Percentiles rank a stretch among this genome's conserved stretches.
Evolutionary conservation across 305 asterid genomes (phyloP).

Genomic region (Ajuga reptans): DNA sequence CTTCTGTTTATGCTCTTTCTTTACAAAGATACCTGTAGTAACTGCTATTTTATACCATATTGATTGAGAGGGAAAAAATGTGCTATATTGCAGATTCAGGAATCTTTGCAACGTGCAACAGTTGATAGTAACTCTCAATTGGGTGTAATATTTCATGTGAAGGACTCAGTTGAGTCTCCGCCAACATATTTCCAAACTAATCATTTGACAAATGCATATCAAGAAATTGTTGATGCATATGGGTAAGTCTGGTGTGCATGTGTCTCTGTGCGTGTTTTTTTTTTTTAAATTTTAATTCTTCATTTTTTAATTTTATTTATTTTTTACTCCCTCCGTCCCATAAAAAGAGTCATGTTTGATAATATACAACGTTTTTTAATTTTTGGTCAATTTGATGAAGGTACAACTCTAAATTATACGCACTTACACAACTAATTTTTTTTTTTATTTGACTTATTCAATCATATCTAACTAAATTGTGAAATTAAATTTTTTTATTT

Average conservation of each 20-base stretch:
- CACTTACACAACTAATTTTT: no score
- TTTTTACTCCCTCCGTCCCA: no score
- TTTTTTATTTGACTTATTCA: no score
- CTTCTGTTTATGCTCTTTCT: constrained; percentile 18
- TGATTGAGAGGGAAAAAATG: constrained; percentile 20
- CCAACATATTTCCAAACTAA: constrained; percentile 90
- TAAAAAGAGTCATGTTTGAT: no score
- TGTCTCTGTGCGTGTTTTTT: no score
- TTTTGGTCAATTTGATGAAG: no score
- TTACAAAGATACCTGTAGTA: constrained; percentile 13
- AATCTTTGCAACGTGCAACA: constrained; percentile 87
- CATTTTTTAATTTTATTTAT: no score
- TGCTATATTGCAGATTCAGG: constrained; percentile 65
- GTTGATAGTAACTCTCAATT: constrained; percentile 89
- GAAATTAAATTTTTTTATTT: no score
- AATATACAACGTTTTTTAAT: no score
- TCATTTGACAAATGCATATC: constrained; percentile 73
- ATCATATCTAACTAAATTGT: no score
- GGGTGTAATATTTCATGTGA: constrained; percentile 87
- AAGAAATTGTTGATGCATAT: constrained; percentile 97
- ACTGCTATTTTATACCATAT: constrained; percentile 15
- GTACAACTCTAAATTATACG: no score
- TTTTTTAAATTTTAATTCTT: no score
- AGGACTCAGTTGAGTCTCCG: constrained; percentile 82
- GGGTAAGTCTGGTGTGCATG: constrained; percentile 50